Conservation (phyloP, 371 early-diverging fungal species). For the Cokeromyces recurvatus region DNA sequence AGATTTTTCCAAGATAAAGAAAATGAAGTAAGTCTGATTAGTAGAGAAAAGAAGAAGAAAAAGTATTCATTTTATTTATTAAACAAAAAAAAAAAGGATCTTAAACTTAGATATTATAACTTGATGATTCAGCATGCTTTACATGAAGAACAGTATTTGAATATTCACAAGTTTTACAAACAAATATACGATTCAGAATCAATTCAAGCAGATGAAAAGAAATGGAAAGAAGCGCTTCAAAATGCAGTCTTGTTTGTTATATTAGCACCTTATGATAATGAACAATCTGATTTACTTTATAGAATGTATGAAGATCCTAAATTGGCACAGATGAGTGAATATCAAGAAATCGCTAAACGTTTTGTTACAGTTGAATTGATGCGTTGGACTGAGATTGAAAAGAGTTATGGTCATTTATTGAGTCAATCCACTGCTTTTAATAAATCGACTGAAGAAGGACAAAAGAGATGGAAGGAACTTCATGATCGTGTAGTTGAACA, state of each 20-base stretch:
- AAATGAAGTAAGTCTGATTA: conserved; percentile 56
- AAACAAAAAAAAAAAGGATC: conserved; percentile 53
- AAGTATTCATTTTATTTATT: too few species aligned
- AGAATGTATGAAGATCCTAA: conserved; percentile 76
- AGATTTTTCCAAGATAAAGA: conserved; percentile 87
- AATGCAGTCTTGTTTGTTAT: conserved; percentile 81
- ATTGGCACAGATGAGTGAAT: conserved; percentile 61
- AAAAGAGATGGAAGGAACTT: conserved; percentile 77
- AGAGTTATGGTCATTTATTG: conserved; percentile 75
- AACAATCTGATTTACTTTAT: conserved; percentile 91
- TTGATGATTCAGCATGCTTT: conserved; percentile 93
- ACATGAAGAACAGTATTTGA: conserved; percentile 86
- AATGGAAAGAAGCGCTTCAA: conserved; percentile 76
- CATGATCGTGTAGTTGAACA: conserved; percentile 95
- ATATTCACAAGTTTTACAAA: conserved; percentile 88
- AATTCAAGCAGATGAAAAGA: conserved; percentile 74
- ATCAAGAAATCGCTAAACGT: conserved; percentile 75
- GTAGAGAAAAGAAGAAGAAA: not conserved
- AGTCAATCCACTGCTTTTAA: conserved; percentile 70
- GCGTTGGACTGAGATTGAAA: conserved; percentile 90
- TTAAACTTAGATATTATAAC: conserved; percentile 92
- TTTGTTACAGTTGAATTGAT: conserved; percentile 91
- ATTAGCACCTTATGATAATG: conserved; percentile 92
- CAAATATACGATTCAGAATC: conserved; percentile 82
- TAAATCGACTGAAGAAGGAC: conserved; percentile 67